A percentile compares a stretch with the other conserved stretches of the same genome.
These are phyloP conservation scores for Diaporthe citrichinensis DNA, from an alignment of 2,329 filamentous ascomycete genomes.

Conservation along the genomic window DNA sequence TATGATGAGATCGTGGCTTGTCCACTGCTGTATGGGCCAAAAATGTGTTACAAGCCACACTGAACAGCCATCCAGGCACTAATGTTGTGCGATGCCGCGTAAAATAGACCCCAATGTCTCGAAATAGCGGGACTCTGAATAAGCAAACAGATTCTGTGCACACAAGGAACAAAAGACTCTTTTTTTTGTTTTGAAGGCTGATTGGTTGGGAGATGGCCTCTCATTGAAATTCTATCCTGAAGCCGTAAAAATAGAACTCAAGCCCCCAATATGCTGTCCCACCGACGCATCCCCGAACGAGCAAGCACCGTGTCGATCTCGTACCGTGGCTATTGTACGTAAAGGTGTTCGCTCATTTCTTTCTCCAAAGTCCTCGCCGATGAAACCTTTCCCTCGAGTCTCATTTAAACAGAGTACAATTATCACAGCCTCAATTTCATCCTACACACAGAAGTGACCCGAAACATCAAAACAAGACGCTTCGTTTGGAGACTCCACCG, in stretches of 20 bases:
- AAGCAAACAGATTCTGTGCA: no score
- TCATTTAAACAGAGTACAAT: neutral
- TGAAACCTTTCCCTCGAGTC: neutral
- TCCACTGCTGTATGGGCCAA: no score
- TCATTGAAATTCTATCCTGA: neutral
- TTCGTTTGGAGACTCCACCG: neutral
- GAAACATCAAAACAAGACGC: neutral
- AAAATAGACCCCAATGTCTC: no score
- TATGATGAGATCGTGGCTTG: no score
- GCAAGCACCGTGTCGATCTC: neutral
- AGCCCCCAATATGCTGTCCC: neutral
- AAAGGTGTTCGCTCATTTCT: neutral
- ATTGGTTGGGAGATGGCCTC: no score
- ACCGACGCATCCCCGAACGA: neutral
- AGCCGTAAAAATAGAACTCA: neutral
- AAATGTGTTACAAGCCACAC: no score
- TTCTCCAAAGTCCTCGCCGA: no score
- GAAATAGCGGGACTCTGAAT: no score
- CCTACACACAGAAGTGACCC: neutral
- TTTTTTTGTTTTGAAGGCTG: no score
- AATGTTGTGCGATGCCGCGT: no score
- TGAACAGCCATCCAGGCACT: no score
- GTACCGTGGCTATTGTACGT: neutral
- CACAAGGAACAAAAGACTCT: no score
- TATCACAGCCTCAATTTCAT: neutral